phyloP scores from a whole-genome alignment of 768 basidiomycete species.

The Lentinula raphanica region DNA sequence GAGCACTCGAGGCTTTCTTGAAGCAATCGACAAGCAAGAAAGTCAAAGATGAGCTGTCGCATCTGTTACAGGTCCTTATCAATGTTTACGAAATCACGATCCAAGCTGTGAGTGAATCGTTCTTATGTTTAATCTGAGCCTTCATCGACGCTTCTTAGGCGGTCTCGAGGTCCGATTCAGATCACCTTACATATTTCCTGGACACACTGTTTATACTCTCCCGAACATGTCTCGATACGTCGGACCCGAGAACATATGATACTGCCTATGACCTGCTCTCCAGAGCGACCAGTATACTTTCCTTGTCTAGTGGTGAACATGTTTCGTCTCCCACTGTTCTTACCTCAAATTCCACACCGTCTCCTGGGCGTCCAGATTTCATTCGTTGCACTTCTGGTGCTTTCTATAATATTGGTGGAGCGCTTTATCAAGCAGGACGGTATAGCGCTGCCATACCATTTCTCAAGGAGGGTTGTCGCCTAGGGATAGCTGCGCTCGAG shows the following conservation, averaged over 20 bases:
- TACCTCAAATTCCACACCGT: background rate
- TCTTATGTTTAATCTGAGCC: background rate
- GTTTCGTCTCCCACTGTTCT: background rate
- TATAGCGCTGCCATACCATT: slow-evolving; percentile 66
- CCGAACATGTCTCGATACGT: slow-evolving; percentile 32
- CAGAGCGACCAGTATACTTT: slow-evolving; percentile 29
- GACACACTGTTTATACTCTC: slow-evolving; percentile 56
- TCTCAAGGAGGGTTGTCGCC: slow-evolving; percentile 50
- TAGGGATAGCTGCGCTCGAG: slow-evolving; percentile 47
- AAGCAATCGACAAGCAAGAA: slow-evolving; percentile 9
- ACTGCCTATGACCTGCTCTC: slow-evolving; percentile 42
- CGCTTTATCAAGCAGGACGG: slow-evolving; percentile 61
- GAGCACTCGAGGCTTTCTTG: slow-evolving; percentile 45
- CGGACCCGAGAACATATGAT: slow-evolving; percentile 42
- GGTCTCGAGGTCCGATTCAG: slow-evolving; percentile 20
- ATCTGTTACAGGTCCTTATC: slow-evolving; percentile 33
- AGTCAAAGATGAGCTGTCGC: slow-evolving; percentile 11
- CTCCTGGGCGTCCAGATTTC: slow-evolving; percentile 44
- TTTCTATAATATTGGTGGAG: slow-evolving; percentile 63
- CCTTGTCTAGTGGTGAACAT: slow-evolving; percentile 12
- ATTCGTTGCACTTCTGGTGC: slow-evolving; percentile 68
- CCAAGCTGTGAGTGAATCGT: slow-evolving; percentile 20
- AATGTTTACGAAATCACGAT: slow-evolving; percentile 25
- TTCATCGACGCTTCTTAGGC: background rate
- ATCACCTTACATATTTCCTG: slow-evolving; percentile 38